A percentile compares a stretch with the other conserved stretches of the same genome.
Conservation (phyloP, 305 asterid genomes). For the Fraxinus latifolia region DNA sequence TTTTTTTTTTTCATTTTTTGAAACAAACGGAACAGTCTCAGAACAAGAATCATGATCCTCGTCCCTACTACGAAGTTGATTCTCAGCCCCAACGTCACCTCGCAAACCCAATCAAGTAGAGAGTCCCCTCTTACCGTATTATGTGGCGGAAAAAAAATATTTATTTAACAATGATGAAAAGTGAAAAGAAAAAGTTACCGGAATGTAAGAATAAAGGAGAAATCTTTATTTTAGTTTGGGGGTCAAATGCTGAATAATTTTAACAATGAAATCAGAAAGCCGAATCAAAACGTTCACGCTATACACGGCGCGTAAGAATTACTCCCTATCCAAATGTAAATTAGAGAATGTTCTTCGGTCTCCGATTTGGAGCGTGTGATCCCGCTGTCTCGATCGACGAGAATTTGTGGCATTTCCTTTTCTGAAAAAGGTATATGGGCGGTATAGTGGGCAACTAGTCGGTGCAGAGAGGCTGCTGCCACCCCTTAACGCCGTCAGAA, state of each 20-base stretch:
- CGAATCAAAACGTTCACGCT: background rate
- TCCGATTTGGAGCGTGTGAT: background rate
- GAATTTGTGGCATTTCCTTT: background rate
- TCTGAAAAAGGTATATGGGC: background rate
- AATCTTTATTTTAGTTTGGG: background rate
- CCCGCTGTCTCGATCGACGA: background rate
- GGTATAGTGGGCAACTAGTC: background rate
- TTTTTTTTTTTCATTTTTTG: too few relatives aligned
- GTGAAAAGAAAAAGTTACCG: background rate
- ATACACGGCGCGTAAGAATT: background rate
- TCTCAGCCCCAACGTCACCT: too few relatives aligned
- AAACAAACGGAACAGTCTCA: too few relatives aligned
- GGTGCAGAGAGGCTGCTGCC: background rate
- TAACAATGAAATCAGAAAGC: background rate
- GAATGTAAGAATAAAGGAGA: background rate
- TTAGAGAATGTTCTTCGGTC: background rate
- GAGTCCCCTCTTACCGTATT: too few relatives aligned
- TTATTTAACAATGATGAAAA: background rate
- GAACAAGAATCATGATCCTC: too few relatives aligned
- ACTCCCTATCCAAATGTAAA: background rate
- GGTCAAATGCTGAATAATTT: background rate
- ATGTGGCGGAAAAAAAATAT: background rate
- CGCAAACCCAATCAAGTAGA: too few relatives aligned
- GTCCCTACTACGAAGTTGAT: too few relatives aligned
- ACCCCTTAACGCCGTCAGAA: background rate